Base-by-base conservation (phyloP, 2,329 filamentous ascomycete genomes). In the Cercospora sp. region DNA sequence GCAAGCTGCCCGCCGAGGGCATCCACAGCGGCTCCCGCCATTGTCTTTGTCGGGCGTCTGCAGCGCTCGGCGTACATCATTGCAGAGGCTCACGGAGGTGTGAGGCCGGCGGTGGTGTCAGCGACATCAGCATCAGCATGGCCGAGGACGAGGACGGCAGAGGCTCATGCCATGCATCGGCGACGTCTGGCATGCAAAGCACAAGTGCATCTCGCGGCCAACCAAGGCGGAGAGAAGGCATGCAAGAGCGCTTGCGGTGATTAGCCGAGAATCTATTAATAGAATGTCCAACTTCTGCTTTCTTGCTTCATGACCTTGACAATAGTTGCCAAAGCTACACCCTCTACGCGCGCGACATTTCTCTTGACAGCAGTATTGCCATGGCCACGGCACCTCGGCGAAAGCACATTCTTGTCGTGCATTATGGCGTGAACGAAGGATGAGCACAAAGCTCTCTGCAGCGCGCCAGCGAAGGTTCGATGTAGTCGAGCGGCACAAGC, bases 11-110 rank as follows among this genome's bases (percentile, higher is more conserved):
- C 45, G 18, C 45, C 18, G 18, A 12, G 33, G 36, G 30, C 57
- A 18, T 36, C 13, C 30, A 40, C 57, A 36, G 57, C 57, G 57
- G 26, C 57, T 60, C 57, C 57, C 13, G 57, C 57, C 57, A 60
- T 60, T 6, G 5, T 40, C 5, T 40, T 16, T 40, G 33, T 40
- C 13, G 33, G 33, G 33, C 33, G 33, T 40, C 33, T 40, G 13
- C 33, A 40, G 13, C 4, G 33, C 33, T 40, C 33, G 33, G 33
- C 33, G 33, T 13, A 2, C 36, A 40, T 13, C 36, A 40, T 13
- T 40, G 13, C 13, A 40, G n/a, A 40, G 1, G 36, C 13, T 40
- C 58, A 16, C 7, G 58, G 16, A 12, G 16, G 10, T 5, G 36
- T n/a, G 26, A 40, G 31, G n/a, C 5, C 30, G 57, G 12, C 31